A percentile compares a stretch with the other conserved stretches of the same genome.
These are phyloP conservation scores for Phytophthora tentaculata DNA, from an alignment of 352 stramenopile species.

Conservation along the genomic window DNA sequence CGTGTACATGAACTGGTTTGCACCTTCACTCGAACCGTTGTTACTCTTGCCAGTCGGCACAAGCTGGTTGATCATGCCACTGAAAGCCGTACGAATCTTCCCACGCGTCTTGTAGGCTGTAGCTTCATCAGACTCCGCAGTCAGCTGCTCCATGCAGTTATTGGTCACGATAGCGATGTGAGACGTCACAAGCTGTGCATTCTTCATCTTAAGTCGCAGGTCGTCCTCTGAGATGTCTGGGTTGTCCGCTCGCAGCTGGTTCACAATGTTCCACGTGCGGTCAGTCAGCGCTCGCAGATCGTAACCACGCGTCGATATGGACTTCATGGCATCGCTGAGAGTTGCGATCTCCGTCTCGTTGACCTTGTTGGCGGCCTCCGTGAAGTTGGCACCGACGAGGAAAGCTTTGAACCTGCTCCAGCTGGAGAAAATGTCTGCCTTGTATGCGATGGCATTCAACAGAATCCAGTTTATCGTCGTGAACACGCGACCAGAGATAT, in stretches of 20 bases:
- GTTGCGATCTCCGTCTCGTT: conserved; percentile 37
- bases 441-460: conserved; percentile 42
- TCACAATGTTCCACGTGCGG: conserved; percentile 46
- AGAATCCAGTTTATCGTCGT: conserved; percentile 46
- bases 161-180: conserved; percentile 56
- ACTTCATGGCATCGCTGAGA: conserved; percentile 44
- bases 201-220: conserved; percentile 48
- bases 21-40: conserved; percentile 44
- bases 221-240: conserved; percentile 42
- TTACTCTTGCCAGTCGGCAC: conserved; percentile 42
- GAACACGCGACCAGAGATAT: conserved; percentile 40
- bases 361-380: conserved; percentile 37
- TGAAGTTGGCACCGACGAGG: conserved; percentile 36
- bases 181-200: conserved; percentile 52
- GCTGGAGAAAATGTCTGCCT: conserved; percentile 40
- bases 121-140: conserved; percentile 21
- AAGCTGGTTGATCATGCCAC: conserved; percentile 61
- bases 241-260: conserved; percentile 43
- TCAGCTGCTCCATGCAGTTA: conserved; percentile 52
- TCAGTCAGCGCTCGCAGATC: conserved; percentile 52
- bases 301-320: conserved; percentile 46
- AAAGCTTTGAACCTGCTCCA: conserved; percentile 44
- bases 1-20: conserved; percentile 46
- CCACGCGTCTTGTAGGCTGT: too few relatives aligned
- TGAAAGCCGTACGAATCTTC: conserved; percentile 47